These are phyloP conservation scores for Monosporascus sp. DNA, from an alignment of 2,329 filamentous ascomycete genomes.

Conservation along the genomic window DNA sequence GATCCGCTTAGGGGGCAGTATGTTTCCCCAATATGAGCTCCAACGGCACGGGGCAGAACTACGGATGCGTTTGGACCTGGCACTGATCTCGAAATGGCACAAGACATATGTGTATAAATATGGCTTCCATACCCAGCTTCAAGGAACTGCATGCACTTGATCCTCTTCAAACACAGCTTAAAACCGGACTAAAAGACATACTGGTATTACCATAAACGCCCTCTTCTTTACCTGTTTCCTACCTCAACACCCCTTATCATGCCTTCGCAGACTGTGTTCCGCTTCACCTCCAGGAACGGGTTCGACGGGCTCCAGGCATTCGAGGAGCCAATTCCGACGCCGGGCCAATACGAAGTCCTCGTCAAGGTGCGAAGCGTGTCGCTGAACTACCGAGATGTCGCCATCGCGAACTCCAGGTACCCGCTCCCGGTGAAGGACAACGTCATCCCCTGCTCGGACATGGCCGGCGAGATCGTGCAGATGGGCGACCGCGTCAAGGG, in stretches of 20 bases:
- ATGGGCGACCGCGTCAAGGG: slow-evolving; percentile 15
- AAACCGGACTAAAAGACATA: not conserved
- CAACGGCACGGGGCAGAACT: not conserved
- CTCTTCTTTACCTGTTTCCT: not conserved
- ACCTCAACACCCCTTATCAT: not conserved
- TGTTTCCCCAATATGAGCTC: slow-evolving; percentile 1
- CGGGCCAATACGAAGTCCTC: slow-evolving; percentile 22
- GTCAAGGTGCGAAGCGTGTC: slow-evolving; percentile 24
- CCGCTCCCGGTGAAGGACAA: slow-evolving; percentile 26
- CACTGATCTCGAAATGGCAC: not conserved
- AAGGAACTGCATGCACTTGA: not conserved
- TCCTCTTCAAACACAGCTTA: not conserved
- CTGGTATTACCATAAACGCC: not conserved
- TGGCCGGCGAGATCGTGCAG: slow-evolving; percentile 28
- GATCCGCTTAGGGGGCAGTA: not conserved
- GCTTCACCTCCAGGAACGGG: slow-evolving; percentile 4
- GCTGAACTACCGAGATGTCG: slow-evolving; percentile 30
- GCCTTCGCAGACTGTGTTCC: slow-evolving; percentile 13
- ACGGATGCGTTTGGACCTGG: not conserved
- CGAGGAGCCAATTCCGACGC: slow-evolving; percentile 19
- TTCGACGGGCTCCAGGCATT: slow-evolving; percentile 16
- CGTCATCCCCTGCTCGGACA: slow-evolving; percentile 31
- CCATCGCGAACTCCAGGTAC: slow-evolving; percentile 23
- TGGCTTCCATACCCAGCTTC: not conserved
- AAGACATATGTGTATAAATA: slow-evolving; percentile 1